Evolutionary conservation across 768 basidiomycete genomes (phyloP).

Genomic region (Boletales sp.): DNA sequence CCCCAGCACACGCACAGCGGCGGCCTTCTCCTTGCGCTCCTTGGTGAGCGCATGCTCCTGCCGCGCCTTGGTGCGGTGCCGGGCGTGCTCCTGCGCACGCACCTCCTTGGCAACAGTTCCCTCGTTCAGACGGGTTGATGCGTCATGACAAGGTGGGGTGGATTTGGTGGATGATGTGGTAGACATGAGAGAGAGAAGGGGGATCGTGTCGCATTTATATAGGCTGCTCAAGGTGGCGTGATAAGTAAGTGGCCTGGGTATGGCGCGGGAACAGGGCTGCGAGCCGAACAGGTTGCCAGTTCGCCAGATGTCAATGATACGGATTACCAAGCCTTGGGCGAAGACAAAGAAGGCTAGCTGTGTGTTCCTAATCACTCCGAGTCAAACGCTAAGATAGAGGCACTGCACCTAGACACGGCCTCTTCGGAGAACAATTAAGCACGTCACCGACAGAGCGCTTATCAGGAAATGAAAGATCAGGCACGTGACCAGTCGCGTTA

Average conservation of each 20-base stretch:
- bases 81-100: conserved; percentile 32
- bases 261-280: conserved; percentile 20
- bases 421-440: conserved; percentile 1
- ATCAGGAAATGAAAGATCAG: conserved; percentile 9
- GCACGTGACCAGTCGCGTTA: conserved; percentile 19
- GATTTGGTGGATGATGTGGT: conserved; percentile 23
- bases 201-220: conserved; percentile 27
- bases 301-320: conserved; percentile 1
- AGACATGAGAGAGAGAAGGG: conserved; percentile 26
- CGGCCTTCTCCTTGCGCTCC: conserved; percentile 31
- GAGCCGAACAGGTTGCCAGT: conserved; percentile 15
- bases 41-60: conserved; percentile 28
- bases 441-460: conserved; percentile 1
- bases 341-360: conserved; percentile 6
- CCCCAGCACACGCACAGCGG: conserved; percentile 12
- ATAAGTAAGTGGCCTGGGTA: conserved; percentile 6
- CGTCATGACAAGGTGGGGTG: conserved; percentile 18
- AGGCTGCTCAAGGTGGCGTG: conserved; percentile 23
- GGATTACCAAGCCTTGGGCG: background rate
- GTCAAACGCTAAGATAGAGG: conserved; percentile 17
- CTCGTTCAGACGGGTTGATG: conserved; percentile 15
- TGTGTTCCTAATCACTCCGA: conserved; percentile 9
- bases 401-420: conserved; percentile 21
- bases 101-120: conserved; percentile 22
- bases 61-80: conserved; percentile 31